phyloP scores from a whole-genome alignment of 78 protist genomes.

The Speleostelium caveatum region DNA sequence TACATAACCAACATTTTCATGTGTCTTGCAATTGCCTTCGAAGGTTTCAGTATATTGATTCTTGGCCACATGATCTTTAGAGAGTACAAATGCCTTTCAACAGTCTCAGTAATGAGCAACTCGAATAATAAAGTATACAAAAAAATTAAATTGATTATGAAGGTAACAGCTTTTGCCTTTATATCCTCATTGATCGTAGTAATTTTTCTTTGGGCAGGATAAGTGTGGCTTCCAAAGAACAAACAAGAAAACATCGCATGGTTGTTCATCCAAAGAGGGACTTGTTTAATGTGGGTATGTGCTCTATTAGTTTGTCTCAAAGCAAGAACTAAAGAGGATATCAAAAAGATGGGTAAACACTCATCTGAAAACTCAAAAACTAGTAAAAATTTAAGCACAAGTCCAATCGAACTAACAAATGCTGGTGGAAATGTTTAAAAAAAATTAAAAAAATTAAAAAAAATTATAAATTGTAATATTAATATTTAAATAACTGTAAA shows the following conservation, averaged over 20 bases:
- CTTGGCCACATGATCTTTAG: slow-evolving; percentile 48
- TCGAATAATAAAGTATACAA: slow-evolving; percentile 18
- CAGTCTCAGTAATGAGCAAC: slow-evolving; percentile 11
- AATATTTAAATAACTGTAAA: no score
- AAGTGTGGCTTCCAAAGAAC: neutral
- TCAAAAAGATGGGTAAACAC: no score
- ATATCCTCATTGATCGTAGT: slow-evolving; percentile 13
- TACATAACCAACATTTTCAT: slow-evolving; percentile 10
- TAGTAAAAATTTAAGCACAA: no score
- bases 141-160: neutral
- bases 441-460: no score
- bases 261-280: slow-evolving; percentile 34
- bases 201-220: neutral
- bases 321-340: neutral
- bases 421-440: no score
- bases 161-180: neutral
- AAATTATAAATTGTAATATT: no score
- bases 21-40: neutral
- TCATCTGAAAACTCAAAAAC: no score
- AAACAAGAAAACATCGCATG: neutral
- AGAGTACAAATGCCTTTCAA: neutral
- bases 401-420: no score
- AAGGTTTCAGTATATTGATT: no score
- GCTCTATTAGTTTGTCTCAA: slow-evolving; percentile 4
- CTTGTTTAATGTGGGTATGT: neutral